Conservation (phyloP, 257 asterid genomes). For the Verbascum thapsus region DNA sequence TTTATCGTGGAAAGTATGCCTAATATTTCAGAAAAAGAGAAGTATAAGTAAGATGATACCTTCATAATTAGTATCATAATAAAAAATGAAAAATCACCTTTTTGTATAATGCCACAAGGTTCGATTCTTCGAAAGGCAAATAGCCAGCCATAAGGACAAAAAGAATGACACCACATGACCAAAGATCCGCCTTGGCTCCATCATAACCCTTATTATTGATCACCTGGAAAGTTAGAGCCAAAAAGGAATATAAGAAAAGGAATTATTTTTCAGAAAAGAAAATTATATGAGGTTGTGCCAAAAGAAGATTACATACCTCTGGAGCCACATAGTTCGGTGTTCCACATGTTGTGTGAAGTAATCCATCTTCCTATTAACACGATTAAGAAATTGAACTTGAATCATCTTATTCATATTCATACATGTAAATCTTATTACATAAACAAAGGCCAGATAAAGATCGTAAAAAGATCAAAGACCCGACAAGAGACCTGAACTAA, state of each 20-base stretch:
- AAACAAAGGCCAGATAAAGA: too few relatives aligned
- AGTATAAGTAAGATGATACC: not conserved
- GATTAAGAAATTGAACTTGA: slow-evolving; percentile 17
- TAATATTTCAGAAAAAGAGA: too few relatives aligned
- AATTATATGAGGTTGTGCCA: not conserved
- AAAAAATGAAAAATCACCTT: slow-evolving; percentile 36
- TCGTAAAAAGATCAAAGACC: too few relatives aligned
- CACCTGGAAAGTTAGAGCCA: slow-evolving; percentile 51
- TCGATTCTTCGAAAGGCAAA: slow-evolving; percentile 89
- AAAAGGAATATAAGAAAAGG: not conserved
- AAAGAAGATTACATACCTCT: slow-evolving; percentile 57
- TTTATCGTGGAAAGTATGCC: too few relatives aligned
- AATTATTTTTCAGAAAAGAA: not conserved
- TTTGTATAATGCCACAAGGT: slow-evolving; percentile 60
- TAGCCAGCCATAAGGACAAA: slow-evolving; percentile 68
- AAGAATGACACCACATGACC: slow-evolving; percentile 87
- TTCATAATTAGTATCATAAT: not conserved
- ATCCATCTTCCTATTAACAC: slow-evolving; percentile 80
- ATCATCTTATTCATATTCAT: not conserved
- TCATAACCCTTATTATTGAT: slow-evolving; percentile 90
- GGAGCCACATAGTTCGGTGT: slow-evolving; percentile 99
- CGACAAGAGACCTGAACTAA: not conserved
- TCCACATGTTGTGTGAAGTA: slow-evolving; percentile 97
- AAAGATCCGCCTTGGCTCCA: slow-evolving; percentile 96
- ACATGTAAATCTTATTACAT: not conserved